A percentile compares a stretch with the other conserved stretches of the same genome.
Evolutionary conservation across 106 monocot species (phyloP).

Genomic region (Allium sativum): DNA sequence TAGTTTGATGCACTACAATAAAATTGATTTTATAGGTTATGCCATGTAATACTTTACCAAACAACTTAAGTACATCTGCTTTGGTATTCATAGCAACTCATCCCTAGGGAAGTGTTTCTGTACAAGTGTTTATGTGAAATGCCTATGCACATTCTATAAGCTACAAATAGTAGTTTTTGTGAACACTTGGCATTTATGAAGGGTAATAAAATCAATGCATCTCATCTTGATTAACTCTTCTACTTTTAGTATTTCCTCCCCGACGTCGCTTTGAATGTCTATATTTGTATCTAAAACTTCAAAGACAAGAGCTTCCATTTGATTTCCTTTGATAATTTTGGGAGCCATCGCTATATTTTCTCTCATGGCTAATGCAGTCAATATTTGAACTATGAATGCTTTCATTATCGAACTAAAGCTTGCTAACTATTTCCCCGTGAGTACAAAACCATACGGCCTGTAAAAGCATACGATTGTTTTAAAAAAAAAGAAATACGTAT

Average conservation of each 20-base stretch:
- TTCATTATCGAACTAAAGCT: conserved; percentile 95
- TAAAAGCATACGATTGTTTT: no score
- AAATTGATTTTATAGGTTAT: no score
- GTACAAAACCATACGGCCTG: conserved; percentile 89
- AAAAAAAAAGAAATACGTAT: no score
- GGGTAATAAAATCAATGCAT: conserved; percentile 57
- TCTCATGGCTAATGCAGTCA: conserved; percentile 88
- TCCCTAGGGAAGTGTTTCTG: no score
- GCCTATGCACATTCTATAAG: no score
- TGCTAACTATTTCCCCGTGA: conserved; percentile 79
- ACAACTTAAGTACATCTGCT: no score
- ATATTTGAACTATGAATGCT: conserved; percentile 93
- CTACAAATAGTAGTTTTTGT: no score
- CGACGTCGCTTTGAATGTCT: conserved; percentile 31
- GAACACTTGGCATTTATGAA: no score
- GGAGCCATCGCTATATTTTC: conserved; percentile 71
- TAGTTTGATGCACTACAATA: no score
- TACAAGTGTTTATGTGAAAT: no score
- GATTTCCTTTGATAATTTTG: conserved; percentile 67
- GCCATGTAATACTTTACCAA: no score
- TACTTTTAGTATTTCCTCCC: conserved; percentile 38
- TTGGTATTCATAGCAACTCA: no score
- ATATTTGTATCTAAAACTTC: conserved; percentile 66
- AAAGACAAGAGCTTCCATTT: conserved; percentile 62
- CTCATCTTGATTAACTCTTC: conserved; percentile 54